Percentiles rank a stretch among this genome's conserved stretches.
Evolutionary conservation across 2,329 filamentous ascomycete genomes (phyloP).

Genomic region (Monilinia polystroma): DNA sequence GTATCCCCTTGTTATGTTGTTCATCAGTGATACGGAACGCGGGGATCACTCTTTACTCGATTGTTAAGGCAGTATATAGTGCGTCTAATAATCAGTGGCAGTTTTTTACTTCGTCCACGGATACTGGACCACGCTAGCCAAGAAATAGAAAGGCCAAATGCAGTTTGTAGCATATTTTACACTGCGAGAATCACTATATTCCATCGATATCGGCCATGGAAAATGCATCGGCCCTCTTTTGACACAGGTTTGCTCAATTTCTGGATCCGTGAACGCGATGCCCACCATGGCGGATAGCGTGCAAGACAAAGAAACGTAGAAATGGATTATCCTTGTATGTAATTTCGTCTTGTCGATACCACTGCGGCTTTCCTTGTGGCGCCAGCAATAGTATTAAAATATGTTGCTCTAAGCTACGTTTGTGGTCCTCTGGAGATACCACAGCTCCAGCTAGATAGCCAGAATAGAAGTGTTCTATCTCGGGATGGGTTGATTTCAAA

Average conservation of each 20-base stretch:
- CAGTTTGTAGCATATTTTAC: neutral
- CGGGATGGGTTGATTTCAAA: too few species aligned
- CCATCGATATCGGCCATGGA: too few species aligned
- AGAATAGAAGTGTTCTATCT: neutral
- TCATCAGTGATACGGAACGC: too few species aligned
- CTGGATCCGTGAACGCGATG: too few species aligned
- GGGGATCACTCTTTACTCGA: too few species aligned
- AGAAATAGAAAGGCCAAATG: neutral
- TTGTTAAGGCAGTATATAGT: neutral
- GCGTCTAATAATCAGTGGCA: neutral
- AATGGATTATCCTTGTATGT: neutral
- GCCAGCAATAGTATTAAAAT: neutral
- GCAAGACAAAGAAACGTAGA: neutral
- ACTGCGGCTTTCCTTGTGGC: too few species aligned
- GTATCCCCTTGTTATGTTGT: too few species aligned
- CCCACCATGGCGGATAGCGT: neutral
- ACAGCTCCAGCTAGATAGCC: too few species aligned
- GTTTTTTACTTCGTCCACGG: neutral
- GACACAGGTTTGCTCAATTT: too few species aligned
- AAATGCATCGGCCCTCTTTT: too few species aligned
- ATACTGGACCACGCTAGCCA: neutral
- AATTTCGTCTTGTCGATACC: neutral
- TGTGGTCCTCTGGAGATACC: neutral
- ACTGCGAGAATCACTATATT: neutral
- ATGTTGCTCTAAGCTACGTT: neutral